phyloP scores from a whole-genome alignment of 2,329 filamentous ascomycete genomes.

The Cladosporium oxysporum region DNA sequence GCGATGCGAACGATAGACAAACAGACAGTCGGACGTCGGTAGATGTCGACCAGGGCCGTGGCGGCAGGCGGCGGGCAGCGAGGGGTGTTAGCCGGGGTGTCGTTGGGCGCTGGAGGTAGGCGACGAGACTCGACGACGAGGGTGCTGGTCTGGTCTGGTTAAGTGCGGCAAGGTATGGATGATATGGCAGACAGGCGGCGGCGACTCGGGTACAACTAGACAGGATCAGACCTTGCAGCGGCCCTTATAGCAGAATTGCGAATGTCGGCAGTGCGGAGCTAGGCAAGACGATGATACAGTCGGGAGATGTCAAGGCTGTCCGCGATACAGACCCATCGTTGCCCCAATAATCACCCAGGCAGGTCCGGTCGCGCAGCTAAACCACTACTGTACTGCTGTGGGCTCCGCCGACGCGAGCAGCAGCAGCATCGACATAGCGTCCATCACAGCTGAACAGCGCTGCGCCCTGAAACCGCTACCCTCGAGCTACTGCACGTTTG shows the following conservation, averaged over 20 bases:
- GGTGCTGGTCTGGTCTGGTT: constrained; percentile 5
- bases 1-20: constrained; percentile 4
- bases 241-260: constrained; percentile 17
- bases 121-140: constrained; percentile 13
- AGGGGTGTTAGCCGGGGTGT: constrained; percentile 10
- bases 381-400: not conserved
- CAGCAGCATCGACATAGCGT: constrained; percentile 10
- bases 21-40: constrained; percentile 6
- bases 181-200: constrained; percentile 8
- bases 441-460: constrained; percentile 9
- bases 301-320: constrained; percentile 4
- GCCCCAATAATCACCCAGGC: not conserved
- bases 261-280: constrained; percentile 17
- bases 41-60: constrained; percentile 18
- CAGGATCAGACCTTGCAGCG: constrained; percentile 18
- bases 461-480: not conserved
- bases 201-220: constrained; percentile 2
- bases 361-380: constrained; percentile 12
- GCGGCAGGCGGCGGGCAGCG: constrained; percentile 15
- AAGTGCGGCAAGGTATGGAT: constrained; percentile 1
- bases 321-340: not conserved
- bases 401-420: constrained; percentile 11
- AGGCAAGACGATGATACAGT: constrained; percentile 15
- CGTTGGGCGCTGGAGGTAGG: not conserved
- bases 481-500: constrained; percentile 15